Base-by-base conservation (phyloP, 2,329 filamentous ascomycete species). In the Chalara sp. region DNA sequence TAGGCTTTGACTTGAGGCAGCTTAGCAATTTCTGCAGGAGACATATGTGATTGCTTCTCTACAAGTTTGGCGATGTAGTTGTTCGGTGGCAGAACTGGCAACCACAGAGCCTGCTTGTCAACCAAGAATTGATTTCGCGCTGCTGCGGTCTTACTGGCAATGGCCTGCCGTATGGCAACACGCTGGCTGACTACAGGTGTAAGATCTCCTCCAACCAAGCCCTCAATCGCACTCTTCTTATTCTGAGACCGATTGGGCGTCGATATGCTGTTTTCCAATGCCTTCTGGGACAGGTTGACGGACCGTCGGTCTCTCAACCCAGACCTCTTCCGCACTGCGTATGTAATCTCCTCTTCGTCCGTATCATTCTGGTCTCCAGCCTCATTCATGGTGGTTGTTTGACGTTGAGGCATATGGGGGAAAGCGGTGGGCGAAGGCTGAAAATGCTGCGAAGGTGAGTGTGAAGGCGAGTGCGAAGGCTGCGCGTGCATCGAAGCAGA, bases 21-120 rank as follows among this genome's bases (percentile, higher is more conserved):
- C n/a, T 56, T 47, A 1, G 56, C 48, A 6, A 53, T 50, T 47
- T 63, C 60, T 8, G 56, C 56, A 37, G 48, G 32, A 13, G 57
- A 56, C 10, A 63, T 51, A 6, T 56, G 44, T 21, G 50, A 49
- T 47, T 64, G 49, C 48, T 61, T 61, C n/a, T 60, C 57, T 6
- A 59, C 56, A 42, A 67, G 48, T 47, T 65, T 67, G 31, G 53
- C 52, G 32, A 68, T 61, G 54, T 67, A 64, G 45, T 68, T 68
- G 39, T 61, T 54, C 5, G 55, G 50, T 5, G 65, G 65, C 42
- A 68, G 53, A 11, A 68, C 56, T 12, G 65, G 61, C 21, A 65
- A 52, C 54, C 64, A 65, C 32, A 64, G 57, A 35, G 66, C 56
- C 37, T 63, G 63, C 55, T 68, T 66, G 30, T 66, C 59, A 2